Evolutionary conservation across 768 basidiomycete genomes (phyloP).

Genomic region (Naganishia onofrii): DNA sequence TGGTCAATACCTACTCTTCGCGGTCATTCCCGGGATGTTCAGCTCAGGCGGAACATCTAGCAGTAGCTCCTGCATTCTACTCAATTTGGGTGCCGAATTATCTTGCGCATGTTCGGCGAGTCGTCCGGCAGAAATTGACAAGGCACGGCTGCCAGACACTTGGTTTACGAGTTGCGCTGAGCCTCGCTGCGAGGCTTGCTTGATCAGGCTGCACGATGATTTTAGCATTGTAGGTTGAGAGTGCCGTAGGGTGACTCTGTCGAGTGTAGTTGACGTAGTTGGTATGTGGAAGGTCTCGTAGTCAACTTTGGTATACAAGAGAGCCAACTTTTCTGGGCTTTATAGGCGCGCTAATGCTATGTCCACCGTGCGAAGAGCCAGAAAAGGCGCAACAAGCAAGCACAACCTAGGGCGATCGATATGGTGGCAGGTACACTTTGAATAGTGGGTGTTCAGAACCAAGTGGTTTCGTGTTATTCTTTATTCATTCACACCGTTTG

Average conservation of each 20-base stretch:
- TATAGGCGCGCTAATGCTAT: slow-evolving; percentile 1
- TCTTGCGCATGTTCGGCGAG: not conserved
- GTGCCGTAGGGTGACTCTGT: not conserved
- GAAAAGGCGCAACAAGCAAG: slow-evolving; percentile 15
- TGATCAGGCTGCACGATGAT: slow-evolving; percentile 1
- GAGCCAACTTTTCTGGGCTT: slow-evolving; percentile 19
- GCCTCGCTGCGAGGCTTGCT: not conserved
- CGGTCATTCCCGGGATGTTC: slow-evolving; percentile 5
- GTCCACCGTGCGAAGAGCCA: slow-evolving; percentile 4
- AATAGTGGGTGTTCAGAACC: not conserved
- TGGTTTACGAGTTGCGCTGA: not conserved
- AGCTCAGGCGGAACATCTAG: slow-evolving; percentile 25
- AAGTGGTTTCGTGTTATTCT: not conserved
- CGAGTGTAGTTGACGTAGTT: not conserved
- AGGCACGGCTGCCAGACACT: not conserved
- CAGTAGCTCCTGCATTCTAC: slow-evolving; percentile 25
- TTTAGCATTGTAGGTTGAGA: not conserved
- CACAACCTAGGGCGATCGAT: not conserved
- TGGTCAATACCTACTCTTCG: not conserved
- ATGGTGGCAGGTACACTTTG: not conserved
- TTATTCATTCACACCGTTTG: not conserved
- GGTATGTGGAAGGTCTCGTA: not conserved
- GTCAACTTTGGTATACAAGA: not conserved
- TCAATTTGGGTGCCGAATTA: not conserved
- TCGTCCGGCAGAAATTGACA: slow-evolving; percentile 12